Base-by-base conservation (phyloP, 352 stramenopile species). In the Phytopythium sindhum region DNA sequence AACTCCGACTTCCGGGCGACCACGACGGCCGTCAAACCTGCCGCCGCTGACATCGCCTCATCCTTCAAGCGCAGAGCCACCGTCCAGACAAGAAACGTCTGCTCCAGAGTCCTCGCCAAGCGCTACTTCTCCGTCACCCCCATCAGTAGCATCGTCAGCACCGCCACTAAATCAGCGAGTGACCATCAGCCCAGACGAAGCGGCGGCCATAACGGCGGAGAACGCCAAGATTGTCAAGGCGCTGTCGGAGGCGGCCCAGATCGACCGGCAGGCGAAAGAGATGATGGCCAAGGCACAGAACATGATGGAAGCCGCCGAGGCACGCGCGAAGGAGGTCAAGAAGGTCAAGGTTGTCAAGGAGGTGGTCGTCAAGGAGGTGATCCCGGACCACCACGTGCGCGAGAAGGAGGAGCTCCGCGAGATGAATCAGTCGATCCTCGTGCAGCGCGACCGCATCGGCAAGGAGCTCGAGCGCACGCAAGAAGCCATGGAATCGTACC, bases 351-450 rank as follows among this genome's bases (percentile, higher is more conserved):
- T 87, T 41, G 67, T 86, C 29, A 81, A 82, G 53, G 72, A 94
- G 54, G 81, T 90, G 5, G 81, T 91, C 8, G 80, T 91, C 24
- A 88, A 88, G 41, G 83, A 94, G 62, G 80, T 91, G n/a, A 84
- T 94, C 39, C 79, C 86, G 8, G 84, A 90, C 48, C 55, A 73
- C 2, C 84, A 93, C 48, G 66, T 84, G 24, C 81, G 88, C 51
- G 78, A 91, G 47, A 75, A 80, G 8, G 72, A 86, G 0, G 73
- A 90, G 24, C 75, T 95, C 19, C 72, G 84, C 10, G 75, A 88
- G 59, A 66, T 87, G 61, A 91, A 89, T 57, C 70, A 84, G 44
- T 64, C 74, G 1, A 90, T 95, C 26, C 61, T 88, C 10, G 70
- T 80, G n/a, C 80, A 95, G 47, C 81, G 81, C 28, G 78, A 91